Conservation (phyloP, 164 flowering plant genomes). For the Magnolia kwangsiensis region DNA sequence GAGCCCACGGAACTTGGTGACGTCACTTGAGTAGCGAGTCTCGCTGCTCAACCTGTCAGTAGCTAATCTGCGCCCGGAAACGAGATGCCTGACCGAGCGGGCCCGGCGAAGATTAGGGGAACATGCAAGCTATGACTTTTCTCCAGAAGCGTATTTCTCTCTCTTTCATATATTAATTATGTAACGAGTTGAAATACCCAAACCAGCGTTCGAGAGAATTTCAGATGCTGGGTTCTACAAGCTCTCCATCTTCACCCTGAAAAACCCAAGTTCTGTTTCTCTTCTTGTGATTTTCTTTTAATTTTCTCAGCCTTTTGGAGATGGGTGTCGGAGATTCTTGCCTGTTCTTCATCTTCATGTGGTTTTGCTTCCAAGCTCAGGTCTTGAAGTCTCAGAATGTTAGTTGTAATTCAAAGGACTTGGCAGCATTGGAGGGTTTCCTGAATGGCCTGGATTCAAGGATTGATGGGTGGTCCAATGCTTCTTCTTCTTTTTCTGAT, state of each 20-base stretch:
- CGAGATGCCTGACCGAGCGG: no score
- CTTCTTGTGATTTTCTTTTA: neutral
- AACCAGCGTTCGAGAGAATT: neutral
- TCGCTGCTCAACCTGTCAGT: no score
- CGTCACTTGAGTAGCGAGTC: no score
- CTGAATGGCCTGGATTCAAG: slow-evolving; percentile 6
- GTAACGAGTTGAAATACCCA: neutral
- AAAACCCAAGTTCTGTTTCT: neutral
- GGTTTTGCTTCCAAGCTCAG: slow-evolving; percentile 6
- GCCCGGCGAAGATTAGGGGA: no score
- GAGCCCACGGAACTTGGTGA: no score
- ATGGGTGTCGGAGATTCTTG: neutral
- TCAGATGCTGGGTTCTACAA: neutral
- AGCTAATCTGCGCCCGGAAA: no score
- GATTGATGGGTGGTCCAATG: slow-evolving; percentile 5
- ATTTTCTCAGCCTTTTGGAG: neutral
- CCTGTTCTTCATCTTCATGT: neutral
- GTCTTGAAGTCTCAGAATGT: slow-evolving; percentile 9
- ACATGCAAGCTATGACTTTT: no score
- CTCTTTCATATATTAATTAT: no score
- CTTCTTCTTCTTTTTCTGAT: slow-evolving; percentile 17
- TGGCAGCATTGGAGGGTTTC: slow-evolving; percentile 18
- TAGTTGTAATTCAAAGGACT: slow-evolving; percentile 16
- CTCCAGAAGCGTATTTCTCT: fast-evolving
- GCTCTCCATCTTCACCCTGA: neutral